Percentiles rank a stretch among this genome's conserved stretches.
Conservation (phyloP, 2,329 filamentous ascomycete species). For the Fusarium transvaalense region DNA sequence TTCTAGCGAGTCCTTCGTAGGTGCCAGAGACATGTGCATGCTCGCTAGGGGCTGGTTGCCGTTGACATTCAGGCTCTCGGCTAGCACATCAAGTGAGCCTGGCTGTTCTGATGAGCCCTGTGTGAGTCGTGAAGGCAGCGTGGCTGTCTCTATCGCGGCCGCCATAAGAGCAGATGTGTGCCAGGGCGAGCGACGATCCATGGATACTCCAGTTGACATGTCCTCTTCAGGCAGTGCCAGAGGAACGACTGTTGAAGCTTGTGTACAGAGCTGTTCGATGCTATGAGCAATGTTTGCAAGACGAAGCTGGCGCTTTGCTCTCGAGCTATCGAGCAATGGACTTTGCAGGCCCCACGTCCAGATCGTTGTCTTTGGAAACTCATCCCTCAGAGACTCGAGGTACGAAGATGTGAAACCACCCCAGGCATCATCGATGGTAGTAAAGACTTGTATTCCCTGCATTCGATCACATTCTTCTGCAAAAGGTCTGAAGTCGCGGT, state of each 20-base stretch:
- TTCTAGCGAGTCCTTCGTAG: conserved; percentile 48
- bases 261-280: conserved; percentile 74
- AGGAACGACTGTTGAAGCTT: conserved; percentile 83
- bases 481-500: conserved; percentile 90
- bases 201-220: conserved; percentile 67
- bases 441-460: conserved; percentile 85
- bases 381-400: conserved; percentile 83
- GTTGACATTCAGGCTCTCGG: conserved; percentile 76
- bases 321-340: conserved; percentile 62
- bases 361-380: conserved; percentile 87
- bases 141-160: conserved; percentile 81
- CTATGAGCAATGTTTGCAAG: conserved; percentile 81
- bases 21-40: conserved; percentile 73
- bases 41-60: conserved; percentile 85
- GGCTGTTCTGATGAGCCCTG: conserved; percentile 55
- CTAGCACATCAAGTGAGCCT: conserved; percentile 71
- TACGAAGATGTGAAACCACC: conserved; percentile 81
- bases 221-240: conserved; percentile 71
- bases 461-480: conserved; percentile 93
- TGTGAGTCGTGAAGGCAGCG: conserved; percentile 79
- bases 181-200: conserved; percentile 79
- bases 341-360: conserved; percentile 90
- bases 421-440: conserved; percentile 82
- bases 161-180: conserved; percentile 82
- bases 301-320: conserved; percentile 67